Base-by-base conservation (phyloP, 306 rosid genomes). In the Trichosanthes truncata region DNA sequence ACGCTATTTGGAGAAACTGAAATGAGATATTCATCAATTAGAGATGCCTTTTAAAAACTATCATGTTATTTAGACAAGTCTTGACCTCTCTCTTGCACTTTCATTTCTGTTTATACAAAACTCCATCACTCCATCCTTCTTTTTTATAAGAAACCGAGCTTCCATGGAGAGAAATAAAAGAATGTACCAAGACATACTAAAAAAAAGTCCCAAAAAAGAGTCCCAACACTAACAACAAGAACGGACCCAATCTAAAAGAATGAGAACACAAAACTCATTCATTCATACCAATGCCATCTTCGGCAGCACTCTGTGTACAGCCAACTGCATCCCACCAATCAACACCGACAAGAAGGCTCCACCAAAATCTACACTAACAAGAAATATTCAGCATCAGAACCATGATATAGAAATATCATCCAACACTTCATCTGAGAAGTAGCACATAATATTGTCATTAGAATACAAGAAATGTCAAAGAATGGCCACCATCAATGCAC, bases 261-360 rank as follows among this genome's bases (percentile, higher is more conserved):
- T 63, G 13, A 68, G 31, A 80, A 40, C 55, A 76, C 18, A 81
- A 59, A 57, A 46, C 65, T 53, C 57, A 40, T 25, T 56, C 40
- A 43, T 82, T 82, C 87, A 83, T 90, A 95, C 99, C 98, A 83
- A 93, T 95, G 80, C 96, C 94, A 82, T 95, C 99, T 87, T 95
- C 99, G 4, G 99, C 95, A 84, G 99, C 99, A 90, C 99, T 95
- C 86, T 95, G 99, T 5, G 97, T 93, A 81, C 98, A 93, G 67
- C 98, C 99, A 81, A 95, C 97, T 77, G 99, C 99, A 90, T 95
- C 99, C 99, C 99, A 95, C 97, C 99, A 95, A 89, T 95, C 98
- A 86, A 95, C 99, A 57, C 99, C 98, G 85, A 91, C 97, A 84
- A 91, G 86, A 86, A 95, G 96, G 87, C 99, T 95, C 99, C 99